Base-by-base conservation (phyloP, 352 stramenopile genomes). In the Pythium coloratum region DNA sequence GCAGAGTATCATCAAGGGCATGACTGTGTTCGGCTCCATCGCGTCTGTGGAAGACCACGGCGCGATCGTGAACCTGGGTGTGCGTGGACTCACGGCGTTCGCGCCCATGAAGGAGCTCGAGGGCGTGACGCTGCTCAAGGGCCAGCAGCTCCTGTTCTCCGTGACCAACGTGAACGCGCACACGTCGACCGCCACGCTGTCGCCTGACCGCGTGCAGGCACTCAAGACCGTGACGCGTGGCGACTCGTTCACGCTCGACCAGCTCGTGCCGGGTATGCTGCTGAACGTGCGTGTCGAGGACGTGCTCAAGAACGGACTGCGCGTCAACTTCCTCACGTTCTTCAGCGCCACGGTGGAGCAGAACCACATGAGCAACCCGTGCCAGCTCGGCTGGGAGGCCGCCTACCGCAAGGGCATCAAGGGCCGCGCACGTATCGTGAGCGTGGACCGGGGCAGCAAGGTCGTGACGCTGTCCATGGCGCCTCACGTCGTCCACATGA, bases 21-120 rank as follows among this genome's bases (percentile, higher is more conserved):
- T 92, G 58, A 73, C 84, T 4, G 64, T 98, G 40, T 83, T 95
- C 55, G 95, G 92, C 57, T 91, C 85, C 24, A 88, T 99, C 50
- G 63, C 81, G 26, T 97, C 84, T 2, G 71, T 98, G 1, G 94
- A 99, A 76, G 95, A 98, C 80, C 95, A 98, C 75, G 96, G 96
- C 55, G 95, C 91, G 34, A 86, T 98, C 26, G 73, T 98, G 47
- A 97, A 97, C 79, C 46, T 98, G 8, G 91, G 91, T 34, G 80
- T 96, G 49, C 83, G 80, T 58, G 92, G 78, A 9, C 77, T 90
- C 55, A 88, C 80, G 51, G 82, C 72, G 33, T 96, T 96, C 62
- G 83, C 92, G 38, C 86, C 87, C 5, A 76, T 69, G 70, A 94
- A 86, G 55, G 81, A 94, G 46, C 80, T 97, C 44, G 71, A 82